Base-by-base conservation (phyloP, 2,329 filamentous ascomycete species). In the Pseudogymnoascus sp. region DNA sequence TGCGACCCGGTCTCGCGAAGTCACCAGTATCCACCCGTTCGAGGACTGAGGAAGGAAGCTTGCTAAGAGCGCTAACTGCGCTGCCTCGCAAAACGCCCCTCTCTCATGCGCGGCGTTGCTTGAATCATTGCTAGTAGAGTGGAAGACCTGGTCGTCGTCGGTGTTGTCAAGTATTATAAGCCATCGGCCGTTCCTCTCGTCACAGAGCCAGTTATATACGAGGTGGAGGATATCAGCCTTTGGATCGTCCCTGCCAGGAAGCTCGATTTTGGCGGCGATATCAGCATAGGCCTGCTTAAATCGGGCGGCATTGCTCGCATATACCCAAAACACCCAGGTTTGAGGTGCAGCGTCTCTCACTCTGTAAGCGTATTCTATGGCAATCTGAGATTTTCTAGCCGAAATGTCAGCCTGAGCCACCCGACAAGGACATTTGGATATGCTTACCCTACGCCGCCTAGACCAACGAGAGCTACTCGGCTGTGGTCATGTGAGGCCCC, bases 131-230 rank as follows among this genome's bases (percentile, higher is more conserved):
- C 30, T 6, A 41, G 16, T 14, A 14, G 32, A 34, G 20, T 32
- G 61, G 57, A 62, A 67, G 2, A 64, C 22, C 16, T 58, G 20
- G 5, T 60, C 28, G 59, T 66, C 65, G 28, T 69, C 65, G 2
- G 61, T 62, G 61, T 67, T 68, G 57, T 69, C 66, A 4, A 69
- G 37, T 37, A 66, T 61, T 59, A 69, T 61, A 37, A 68, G 61
- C 67, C 65, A 69, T 1, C 20, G 59, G 1, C 62, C 63, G 30
- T 66, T 62, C 1, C 62, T n/a, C 14, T 35, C 30, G 30, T 63
- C 62, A 16, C 47, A 59, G 2, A 69, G 61, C 67, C 65, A 69
- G n/a, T 57, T 37, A 18, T n/a, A 20, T 6, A 66, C 41, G 43
- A 50, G 59, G 14, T n/a, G n/a, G 16, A 67, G 39, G 0, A 62